phyloP scores from a whole-genome alignment of 1,284 basidiomycete genomes.

The Papiliotrema terrestris region DNA sequence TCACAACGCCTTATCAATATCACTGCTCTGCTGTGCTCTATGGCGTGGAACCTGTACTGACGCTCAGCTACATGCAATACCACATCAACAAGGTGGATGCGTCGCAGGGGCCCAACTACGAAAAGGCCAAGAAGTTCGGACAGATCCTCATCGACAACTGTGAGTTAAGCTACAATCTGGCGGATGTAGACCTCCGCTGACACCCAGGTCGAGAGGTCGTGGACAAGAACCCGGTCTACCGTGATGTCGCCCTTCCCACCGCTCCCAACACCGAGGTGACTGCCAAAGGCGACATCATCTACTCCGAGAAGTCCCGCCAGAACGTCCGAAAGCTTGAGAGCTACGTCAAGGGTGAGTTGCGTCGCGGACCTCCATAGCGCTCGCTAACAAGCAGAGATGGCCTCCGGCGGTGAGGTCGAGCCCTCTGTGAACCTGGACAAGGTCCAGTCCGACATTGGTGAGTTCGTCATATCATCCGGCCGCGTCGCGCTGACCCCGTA shows the following conservation, averaged over 20 bases:
- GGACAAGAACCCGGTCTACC: constrained; percentile 51
- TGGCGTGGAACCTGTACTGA: neutral
- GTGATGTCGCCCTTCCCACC: constrained; percentile 87
- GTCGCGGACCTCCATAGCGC: neutral
- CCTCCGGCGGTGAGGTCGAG: constrained; percentile 81
- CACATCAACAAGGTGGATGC: constrained; percentile 82
- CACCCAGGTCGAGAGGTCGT: constrained; percentile 35
- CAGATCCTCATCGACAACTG: constrained; percentile 90
- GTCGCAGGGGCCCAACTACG: constrained; percentile 82
- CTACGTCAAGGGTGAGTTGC: constrained; percentile 67
- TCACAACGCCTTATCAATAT: neutral
- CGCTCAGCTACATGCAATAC: constrained; percentile 82
- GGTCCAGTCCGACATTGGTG: constrained; percentile 83
- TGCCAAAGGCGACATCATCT: constrained; percentile 88
- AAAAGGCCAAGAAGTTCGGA: constrained; percentile 92
- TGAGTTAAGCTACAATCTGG: constrained; percentile 10
- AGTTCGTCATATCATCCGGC: constrained; percentile 8
- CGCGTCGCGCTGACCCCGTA: constrained; percentile 8
- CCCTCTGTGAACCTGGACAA: constrained; percentile 87
- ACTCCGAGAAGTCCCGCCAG: constrained; percentile 89
- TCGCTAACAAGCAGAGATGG: constrained; percentile 67
- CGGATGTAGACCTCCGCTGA: constrained; percentile 2
- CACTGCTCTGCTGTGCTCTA: neutral
- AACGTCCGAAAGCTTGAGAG: constrained; percentile 96
- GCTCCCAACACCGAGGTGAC: constrained; percentile 93